Evolutionary conservation across 148 eudicot genomes (phyloP).

Genomic region (Heliosperma pusillum): DNA sequence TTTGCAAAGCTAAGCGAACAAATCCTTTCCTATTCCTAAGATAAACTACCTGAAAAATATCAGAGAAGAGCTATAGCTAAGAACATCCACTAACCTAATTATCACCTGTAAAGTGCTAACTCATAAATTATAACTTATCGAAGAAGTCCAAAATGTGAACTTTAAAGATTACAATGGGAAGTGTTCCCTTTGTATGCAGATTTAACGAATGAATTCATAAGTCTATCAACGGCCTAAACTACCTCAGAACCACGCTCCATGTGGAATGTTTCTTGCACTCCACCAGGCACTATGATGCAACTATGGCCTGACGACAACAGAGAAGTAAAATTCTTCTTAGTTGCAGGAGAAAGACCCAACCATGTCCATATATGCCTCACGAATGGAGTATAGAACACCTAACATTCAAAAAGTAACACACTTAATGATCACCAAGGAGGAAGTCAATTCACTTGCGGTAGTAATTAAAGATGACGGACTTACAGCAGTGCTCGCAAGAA

Average conservation of each 20-base stretch:
- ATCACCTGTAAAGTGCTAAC: neutral
- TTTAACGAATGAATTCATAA: no score
- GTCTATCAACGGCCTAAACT: no score
- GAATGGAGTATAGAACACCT: slow-evolving; percentile 88
- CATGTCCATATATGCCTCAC: slow-evolving; percentile 93
- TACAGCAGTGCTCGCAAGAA: slow-evolving; percentile 87
- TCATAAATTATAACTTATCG: no score
- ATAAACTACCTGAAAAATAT: slow-evolving; percentile 48
- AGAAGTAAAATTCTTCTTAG: slow-evolving; percentile 62
- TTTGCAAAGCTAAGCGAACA: slow-evolving; percentile 77
- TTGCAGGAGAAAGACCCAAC: slow-evolving; percentile 74
- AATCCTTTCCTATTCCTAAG: slow-evolving; percentile 73
- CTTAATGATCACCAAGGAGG: slow-evolving; percentile 9
- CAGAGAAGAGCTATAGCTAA: neutral
- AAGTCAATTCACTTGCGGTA: neutral
- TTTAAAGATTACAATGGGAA: no score
- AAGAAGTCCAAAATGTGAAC: no score
- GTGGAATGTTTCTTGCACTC: slow-evolving; percentile 41
- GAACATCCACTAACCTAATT: neutral
- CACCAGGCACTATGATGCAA: slow-evolving; percentile 86
- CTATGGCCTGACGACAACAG: slow-evolving; percentile 69
- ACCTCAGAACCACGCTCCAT: no score
- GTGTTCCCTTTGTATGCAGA: no score
- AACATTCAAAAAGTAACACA: neutral
- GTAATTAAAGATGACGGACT: slow-evolving; percentile 28